Evolutionary conservation across 139 green algal genomes (phyloP).

Genomic region (Yamagishiella unicocca): DNA sequence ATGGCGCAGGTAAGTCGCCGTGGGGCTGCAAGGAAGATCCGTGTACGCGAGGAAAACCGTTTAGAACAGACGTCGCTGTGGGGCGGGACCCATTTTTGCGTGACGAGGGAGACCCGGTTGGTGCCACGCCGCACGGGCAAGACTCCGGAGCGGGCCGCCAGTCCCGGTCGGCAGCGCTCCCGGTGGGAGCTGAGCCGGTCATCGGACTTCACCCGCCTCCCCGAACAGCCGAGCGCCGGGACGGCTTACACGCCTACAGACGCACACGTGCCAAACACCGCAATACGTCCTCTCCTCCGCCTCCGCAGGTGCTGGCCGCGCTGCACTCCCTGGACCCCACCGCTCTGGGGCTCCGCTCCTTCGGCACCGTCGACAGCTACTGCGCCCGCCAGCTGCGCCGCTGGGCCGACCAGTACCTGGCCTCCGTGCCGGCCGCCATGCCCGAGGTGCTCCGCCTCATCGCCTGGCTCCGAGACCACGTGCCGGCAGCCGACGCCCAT

Average conservation of each 20-base stretch:
- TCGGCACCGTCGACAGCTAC: conserved; percentile 80
- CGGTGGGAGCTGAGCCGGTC: too few species aligned
- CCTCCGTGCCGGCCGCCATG: conserved; percentile 50
- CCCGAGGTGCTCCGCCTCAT: conserved; percentile 78
- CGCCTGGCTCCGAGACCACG: conserved; percentile 79
- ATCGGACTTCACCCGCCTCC: too few species aligned
- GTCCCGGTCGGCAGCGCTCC: too few species aligned
- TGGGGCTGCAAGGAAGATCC: not conserved
- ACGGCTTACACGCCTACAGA: not conserved
- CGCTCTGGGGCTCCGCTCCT: conserved; percentile 62
- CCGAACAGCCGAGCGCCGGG: too few species aligned
- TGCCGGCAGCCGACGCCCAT: conserved; percentile 72
- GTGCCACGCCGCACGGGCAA: too few species aligned
- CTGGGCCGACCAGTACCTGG: conserved; percentile 85
- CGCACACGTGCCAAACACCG: not conserved
- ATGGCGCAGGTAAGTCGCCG: conserved; percentile 48
- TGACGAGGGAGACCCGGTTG: too few species aligned
- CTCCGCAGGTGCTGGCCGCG: conserved; percentile 71
- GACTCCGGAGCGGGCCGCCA: too few species aligned
- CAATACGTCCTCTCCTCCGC: conserved; percentile 34
- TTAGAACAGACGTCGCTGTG: not conserved
- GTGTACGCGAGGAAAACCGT: too few species aligned
- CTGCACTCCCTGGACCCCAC: conserved; percentile 84
- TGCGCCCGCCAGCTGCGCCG: conserved; percentile 79
- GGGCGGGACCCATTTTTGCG: not conserved